phyloP scores from a whole-genome alignment of 768 basidiomycete species.

The Mycena galericulata region DNA sequence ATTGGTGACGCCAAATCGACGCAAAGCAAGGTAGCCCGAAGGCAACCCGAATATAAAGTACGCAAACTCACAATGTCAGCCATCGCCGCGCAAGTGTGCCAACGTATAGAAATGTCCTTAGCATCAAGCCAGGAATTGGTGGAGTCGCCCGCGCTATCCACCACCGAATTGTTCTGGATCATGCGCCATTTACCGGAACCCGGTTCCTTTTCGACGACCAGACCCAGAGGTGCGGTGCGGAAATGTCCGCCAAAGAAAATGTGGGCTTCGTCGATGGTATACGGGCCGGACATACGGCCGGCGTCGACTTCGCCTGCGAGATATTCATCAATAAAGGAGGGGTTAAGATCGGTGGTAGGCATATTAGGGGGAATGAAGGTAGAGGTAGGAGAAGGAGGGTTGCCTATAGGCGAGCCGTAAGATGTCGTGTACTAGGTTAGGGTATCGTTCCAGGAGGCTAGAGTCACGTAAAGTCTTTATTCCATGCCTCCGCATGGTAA shows the following conservation, averaged over 20 bases:
- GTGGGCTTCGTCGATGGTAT: not conserved
- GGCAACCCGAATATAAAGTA: too few species aligned
- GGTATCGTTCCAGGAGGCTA: conserved; percentile 22
- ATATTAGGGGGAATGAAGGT: conserved; percentile 30
- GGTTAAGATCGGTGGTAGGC: conserved; percentile 10
- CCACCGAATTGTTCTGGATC: conserved; percentile 20
- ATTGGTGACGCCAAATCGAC: not conserved
- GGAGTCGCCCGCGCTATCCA: conserved; percentile 3
- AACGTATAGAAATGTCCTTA: conserved; percentile 8
- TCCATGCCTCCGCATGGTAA: conserved; percentile 23
- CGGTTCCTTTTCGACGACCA: conserved; percentile 24
- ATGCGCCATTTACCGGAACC: conserved; percentile 17
- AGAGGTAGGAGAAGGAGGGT: conserved; percentile 7
- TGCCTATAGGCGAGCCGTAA: conserved; percentile 26
- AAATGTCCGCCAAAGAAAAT: conserved; percentile 19
- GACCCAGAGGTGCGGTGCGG: conserved; percentile 18
- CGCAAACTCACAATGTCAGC: conserved; percentile 29
- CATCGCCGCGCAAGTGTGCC: conserved; percentile 11
- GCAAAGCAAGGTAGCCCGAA: too few species aligned
- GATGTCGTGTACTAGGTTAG: conserved; percentile 24
- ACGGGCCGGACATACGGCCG: conserved; percentile 11
- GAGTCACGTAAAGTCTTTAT: conserved; percentile 16
- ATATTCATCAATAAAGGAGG: conserved; percentile 18
- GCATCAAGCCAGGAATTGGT: conserved; percentile 28
- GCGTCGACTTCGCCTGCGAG: conserved; percentile 1